Evolutionary conservation across 768 basidiomycete species (phyloP).

Genomic region (Hemileccinum rubropunctum): DNA sequence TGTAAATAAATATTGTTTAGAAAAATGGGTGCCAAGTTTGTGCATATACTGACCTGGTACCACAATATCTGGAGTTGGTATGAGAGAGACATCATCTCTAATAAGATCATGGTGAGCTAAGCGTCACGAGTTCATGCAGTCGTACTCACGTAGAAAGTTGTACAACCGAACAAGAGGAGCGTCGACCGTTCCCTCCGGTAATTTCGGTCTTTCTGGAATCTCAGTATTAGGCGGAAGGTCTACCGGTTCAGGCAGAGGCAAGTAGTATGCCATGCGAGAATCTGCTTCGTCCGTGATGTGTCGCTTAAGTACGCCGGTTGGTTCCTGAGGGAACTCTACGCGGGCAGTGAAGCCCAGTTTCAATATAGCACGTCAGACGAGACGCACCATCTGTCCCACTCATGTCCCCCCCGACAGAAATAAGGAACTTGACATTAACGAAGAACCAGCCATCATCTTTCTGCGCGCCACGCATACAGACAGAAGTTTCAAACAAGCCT

Average conservation of each 20-base stretch:
- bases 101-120: neutral
- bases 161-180: constrained; percentile 81
- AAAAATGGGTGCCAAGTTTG: neutral
- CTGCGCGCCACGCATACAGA: constrained; percentile 71
- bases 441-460: constrained; percentile 84
- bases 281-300: constrained; percentile 75
- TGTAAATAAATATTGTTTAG: constrained; percentile 10
- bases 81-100: constrained; percentile 88
- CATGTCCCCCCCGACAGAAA: constrained; percentile 70
- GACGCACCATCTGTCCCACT: constrained; percentile 65
- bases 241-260: constrained; percentile 44
- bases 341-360: neutral
- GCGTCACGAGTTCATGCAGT: neutral
- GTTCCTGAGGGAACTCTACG: constrained; percentile 71
- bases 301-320: constrained; percentile 57
- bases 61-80: constrained; percentile 91
- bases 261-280: constrained; percentile 60
- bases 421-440: constrained; percentile 70
- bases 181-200: constrained; percentile 66
- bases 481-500: constrained; percentile 68
- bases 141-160: constrained; percentile 81
- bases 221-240: constrained; percentile 41
- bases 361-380: neutral
- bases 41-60: constrained; percentile 54
- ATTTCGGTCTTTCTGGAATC: constrained; percentile 42